phyloP scores from a whole-genome alignment of 2,329 filamentous ascomycete species.

The Tetracladium maxilliforme region DNA sequence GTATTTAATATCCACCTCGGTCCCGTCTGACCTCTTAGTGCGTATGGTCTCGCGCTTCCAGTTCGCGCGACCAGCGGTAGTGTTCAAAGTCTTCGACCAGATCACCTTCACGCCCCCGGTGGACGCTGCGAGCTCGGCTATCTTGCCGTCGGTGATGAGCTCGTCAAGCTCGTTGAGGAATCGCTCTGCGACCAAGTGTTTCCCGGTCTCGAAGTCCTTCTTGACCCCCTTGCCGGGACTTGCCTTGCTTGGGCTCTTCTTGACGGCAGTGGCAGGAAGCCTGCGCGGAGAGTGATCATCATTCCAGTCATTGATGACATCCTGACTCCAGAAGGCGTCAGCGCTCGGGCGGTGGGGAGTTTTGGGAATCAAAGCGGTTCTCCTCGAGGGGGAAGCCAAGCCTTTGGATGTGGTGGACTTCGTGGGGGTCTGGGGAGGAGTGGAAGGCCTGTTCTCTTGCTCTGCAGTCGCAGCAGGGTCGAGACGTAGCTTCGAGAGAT shows the following conservation, averaged over 20 bases:
- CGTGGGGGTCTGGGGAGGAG: background rate
- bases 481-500: too few species aligned
- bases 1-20: conserved; percentile 13
- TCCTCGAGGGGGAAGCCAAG: conserved; percentile 15
- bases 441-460: too few species aligned
- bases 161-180: conserved; percentile 60
- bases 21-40: conserved; percentile 6
- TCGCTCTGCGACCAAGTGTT: conserved; percentile 42
- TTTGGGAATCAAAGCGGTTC: conserved; percentile 28
- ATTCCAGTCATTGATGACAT: conserved; percentile 47
- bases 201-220: conserved; percentile 46
- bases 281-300: conserved; percentile 38
- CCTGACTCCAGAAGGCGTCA: conserved; percentile 45
- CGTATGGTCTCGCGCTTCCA: conserved; percentile 48
- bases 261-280: conserved; percentile 7
- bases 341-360: conserved; percentile 36
- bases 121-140: conserved; percentile 38
- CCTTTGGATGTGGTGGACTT: conserved; percentile 7
- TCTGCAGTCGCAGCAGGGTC: too few species aligned
- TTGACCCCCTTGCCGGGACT: conserved; percentile 24
- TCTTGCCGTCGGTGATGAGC: conserved; percentile 42
- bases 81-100: conserved; percentile 69
- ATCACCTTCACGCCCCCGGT: conserved; percentile 58
- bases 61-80: conserved; percentile 62
- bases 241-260: conserved; percentile 18